Evolutionary conservation across 345 rosid genomes (phyloP).

Genomic region (Eucalyptus sp.): DNA sequence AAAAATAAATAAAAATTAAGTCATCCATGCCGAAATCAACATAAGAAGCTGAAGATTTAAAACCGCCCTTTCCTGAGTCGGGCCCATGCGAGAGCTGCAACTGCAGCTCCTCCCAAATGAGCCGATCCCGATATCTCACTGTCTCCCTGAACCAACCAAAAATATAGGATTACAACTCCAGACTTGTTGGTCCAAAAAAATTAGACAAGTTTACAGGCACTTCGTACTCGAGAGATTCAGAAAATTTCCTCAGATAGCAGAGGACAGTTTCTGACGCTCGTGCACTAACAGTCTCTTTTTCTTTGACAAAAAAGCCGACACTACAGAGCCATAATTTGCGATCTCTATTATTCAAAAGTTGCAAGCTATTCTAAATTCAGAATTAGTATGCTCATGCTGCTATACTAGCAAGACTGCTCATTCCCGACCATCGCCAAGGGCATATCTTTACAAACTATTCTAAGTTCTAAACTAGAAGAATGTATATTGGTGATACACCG

Average conservation of each 20-base stretch:
- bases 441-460: accelerated
- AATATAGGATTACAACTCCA: neutral
- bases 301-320: neutral
- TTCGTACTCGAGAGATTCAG: accelerated
- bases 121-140: constrained; percentile 78
- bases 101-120: constrained; percentile 92
- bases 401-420: neutral
- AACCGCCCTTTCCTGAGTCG: constrained; percentile 53
- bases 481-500: accelerated
- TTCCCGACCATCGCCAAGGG: accelerated
- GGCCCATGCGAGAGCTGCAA: constrained; percentile 76
- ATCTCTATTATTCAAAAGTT: neutral
- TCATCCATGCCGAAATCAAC: accelerated
- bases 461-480: too few relatives aligned
- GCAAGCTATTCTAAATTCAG: neutral
- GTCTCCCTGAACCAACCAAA: constrained; percentile 33
- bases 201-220: neutral
- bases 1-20: neutral
- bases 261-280: accelerated
- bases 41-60: neutral
- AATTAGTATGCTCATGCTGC: neutral
- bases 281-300: neutral
- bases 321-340: neutral
- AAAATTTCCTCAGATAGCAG: neutral
- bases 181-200: neutral